These are phyloP conservation scores for Cryphonectria parasitica DNA, from an alignment of 2,329 filamentous ascomycete species.

Conservation along the genomic window DNA sequence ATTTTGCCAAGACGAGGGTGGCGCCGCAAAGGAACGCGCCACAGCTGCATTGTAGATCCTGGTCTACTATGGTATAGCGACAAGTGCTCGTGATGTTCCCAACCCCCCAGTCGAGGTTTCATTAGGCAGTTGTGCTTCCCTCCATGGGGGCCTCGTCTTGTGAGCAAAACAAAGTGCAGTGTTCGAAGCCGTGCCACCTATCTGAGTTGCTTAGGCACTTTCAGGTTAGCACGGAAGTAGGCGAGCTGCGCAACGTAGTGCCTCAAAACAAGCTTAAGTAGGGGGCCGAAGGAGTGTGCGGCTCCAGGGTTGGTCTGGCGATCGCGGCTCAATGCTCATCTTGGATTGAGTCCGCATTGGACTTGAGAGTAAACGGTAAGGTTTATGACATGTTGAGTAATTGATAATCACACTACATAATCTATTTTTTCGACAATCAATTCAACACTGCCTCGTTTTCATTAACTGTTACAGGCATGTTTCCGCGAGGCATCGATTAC, in stretches of 20 bases:
- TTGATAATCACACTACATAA: no score
- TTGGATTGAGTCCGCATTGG: not conserved
- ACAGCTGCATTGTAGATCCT: not conserved
- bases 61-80: not conserved
- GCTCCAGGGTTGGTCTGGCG: not conserved
- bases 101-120: no score
- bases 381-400: not conserved
- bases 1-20: not conserved
- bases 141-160: not conserved
- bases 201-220: no score
- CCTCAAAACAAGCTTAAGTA: no score
- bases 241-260: no score
- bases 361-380: not conserved
- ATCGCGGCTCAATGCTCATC: not conserved
- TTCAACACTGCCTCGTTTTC: no score
- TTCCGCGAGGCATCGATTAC: no score
- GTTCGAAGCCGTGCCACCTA: no score
- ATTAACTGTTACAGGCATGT: no score
- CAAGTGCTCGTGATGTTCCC: not conserved
- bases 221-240: no score
- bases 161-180: not conserved
- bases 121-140: not conserved
- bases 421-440: not conserved
- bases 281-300: not conserved
- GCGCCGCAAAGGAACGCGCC: not conserved